Percentiles rank a stretch among this genome's conserved stretches.
Conservation (phyloP, 768 basidiomycete genomes). For the Saitozyma sp. region DNA sequence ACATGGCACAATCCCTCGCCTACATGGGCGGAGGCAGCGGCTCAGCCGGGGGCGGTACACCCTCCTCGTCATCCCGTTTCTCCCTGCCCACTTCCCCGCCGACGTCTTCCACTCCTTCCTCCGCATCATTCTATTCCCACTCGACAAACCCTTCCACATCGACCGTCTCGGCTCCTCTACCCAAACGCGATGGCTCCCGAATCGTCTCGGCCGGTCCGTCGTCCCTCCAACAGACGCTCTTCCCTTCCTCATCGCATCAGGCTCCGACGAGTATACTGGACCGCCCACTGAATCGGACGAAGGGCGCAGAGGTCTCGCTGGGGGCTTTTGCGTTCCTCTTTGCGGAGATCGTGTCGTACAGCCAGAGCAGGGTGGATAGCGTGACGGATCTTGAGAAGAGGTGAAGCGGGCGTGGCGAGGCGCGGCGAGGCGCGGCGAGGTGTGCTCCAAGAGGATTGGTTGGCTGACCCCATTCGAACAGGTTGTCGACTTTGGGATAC, state of each 20-base stretch:
- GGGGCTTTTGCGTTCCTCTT: conserved; percentile 87
- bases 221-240: conserved; percentile 28
- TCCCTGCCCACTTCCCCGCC: conserved; percentile 25
- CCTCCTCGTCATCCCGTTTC: conserved; percentile 30
- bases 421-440: background rate
- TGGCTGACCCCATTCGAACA: conserved; percentile 47
- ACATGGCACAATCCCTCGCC: too few species aligned
- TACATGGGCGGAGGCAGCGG: too few species aligned
- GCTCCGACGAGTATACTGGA: conserved; percentile 70
- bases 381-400: conserved; percentile 93
- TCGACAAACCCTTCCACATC: conserved; percentile 28
- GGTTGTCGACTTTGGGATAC: conserved; percentile 89
- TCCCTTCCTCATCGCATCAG: background rate
- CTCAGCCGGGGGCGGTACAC: background rate
- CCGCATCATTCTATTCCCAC: conserved; percentile 25
- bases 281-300: conserved; percentile 81
- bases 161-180: conserved; percentile 7
- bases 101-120: conserved; percentile 6
- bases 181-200: conserved; percentile 7
- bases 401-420: conserved; percentile 55
- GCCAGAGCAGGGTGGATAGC: conserved; percentile 89
- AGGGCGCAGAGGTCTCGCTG: conserved; percentile 76
- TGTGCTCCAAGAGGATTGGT: background rate
- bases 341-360: conserved; percentile 91
- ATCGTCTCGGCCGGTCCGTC: conserved; percentile 12